A percentile compares a stretch with the other conserved stretches of the same genome.
These are phyloP conservation scores for Penicillium occitanis DNA, from an alignment of 2,329 filamentous ascomycete species.

Conservation along the genomic window DNA sequence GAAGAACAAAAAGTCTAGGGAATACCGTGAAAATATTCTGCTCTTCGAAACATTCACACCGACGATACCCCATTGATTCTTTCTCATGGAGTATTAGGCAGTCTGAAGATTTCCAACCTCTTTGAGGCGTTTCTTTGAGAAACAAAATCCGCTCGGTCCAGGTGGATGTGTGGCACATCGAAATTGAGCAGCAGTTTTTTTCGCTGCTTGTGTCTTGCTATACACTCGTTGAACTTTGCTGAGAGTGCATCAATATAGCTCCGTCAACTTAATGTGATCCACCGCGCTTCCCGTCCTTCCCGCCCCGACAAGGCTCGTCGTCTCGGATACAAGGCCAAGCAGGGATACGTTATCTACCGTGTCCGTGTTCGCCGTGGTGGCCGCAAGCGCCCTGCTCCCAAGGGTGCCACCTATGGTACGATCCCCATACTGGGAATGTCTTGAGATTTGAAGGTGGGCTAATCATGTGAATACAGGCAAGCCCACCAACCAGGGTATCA, in stretches of 20 bases:
- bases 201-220: slow-evolving; percentile 64
- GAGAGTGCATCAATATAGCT: slow-evolving; percentile 99
- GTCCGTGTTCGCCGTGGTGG: slow-evolving; percentile 97
- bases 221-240: slow-evolving; percentile 99
- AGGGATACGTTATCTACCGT: slow-evolving; percentile 99
- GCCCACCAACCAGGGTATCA: slow-evolving; percentile 99
- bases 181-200: slow-evolving; percentile 29
- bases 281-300: slow-evolving; percentile 96
- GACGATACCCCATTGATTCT: slow-evolving; percentile 24
- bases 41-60: slow-evolving; percentile 37
- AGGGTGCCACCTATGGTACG: slow-evolving; percentile 99
- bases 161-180: slow-evolving; percentile 51
- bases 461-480: slow-evolving; percentile 68
- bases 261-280: slow-evolving; percentile 99
- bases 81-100: slow-evolving; percentile 32
- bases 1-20: slow-evolving; percentile 4
- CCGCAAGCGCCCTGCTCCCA: slow-evolving; percentile 92
- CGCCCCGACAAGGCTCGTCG: slow-evolving; percentile 99
- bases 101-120: slow-evolving; percentile 25
- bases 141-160: slow-evolving; percentile 29
- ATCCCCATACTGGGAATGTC: slow-evolving; percentile 18
- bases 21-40: slow-evolving; percentile 34
- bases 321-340: slow-evolving; percentile 99
- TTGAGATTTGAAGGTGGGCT: slow-evolving; percentile 21
- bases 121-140: background rate